Evolutionary conservation across 257 asterid species (phyloP).

Genomic region (Penstemon barbatus): DNA sequence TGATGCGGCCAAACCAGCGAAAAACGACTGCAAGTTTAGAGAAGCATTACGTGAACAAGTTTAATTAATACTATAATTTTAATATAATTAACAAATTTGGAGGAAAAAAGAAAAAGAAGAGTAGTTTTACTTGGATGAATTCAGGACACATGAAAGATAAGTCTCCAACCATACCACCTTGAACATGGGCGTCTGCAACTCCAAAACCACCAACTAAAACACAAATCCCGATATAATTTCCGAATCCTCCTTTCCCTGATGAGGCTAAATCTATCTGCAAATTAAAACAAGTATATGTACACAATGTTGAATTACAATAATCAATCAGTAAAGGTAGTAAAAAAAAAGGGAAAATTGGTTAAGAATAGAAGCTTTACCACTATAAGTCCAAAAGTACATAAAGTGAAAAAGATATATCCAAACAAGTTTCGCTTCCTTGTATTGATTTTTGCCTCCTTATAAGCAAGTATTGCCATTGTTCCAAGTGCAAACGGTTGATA

Average conservation of each 20-base stretch:
- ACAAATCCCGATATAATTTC: conserved; percentile 60
- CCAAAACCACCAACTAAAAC: conserved; percentile 72
- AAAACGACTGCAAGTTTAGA: conserved; percentile 60
- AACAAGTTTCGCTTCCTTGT: conserved; percentile 72
- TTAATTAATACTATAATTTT: not conserved
- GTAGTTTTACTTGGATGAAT: conserved; percentile 60
- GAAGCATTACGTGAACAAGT: not conserved
- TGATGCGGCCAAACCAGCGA: conserved; percentile 88
- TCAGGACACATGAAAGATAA: conserved; percentile 80
- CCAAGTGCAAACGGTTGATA: conserved; percentile 80
- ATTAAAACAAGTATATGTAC: not conserved
- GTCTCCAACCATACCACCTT: conserved; percentile 93
- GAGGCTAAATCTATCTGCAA: conserved; percentile 67
- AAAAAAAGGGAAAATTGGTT: not conserved
- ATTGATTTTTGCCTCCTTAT: conserved; percentile 60
- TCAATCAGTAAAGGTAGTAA: not conserved
- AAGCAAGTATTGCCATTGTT: conserved; percentile 51
- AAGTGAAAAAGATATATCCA: conserved; percentile 61
- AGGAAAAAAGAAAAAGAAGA: not conserved
- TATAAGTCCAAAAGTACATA: conserved; percentile 59
- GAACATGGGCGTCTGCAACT: conserved; percentile 74
- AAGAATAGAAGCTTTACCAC: conserved; percentile 40
- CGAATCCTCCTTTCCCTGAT: conserved; percentile 71
- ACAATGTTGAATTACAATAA: not conserved
- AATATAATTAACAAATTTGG: not conserved